A percentile compares a stretch with the other conserved stretches of the same genome.
Evolutionary conservation across 23 red algal species (phyloP).

Genomic region (Chondrus crispus): DNA sequence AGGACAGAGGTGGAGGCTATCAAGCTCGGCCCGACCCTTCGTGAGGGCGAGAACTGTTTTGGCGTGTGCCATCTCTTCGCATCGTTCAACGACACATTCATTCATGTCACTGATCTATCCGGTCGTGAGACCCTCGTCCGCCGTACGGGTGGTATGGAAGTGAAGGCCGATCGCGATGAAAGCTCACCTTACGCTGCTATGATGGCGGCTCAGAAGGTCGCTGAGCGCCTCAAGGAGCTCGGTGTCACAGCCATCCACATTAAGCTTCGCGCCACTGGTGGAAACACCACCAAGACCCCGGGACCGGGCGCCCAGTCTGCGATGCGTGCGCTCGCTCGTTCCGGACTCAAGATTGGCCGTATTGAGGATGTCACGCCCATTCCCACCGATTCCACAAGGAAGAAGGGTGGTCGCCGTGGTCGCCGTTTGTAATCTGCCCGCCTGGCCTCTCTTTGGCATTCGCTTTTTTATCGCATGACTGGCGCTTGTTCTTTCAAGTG

Average conservation of each 20-base stretch:
- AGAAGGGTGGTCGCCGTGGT: slow-evolving; percentile 98
- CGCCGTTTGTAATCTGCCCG: slow-evolving; percentile 68
- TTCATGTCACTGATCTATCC: slow-evolving; percentile 99
- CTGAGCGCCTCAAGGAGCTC: slow-evolving; percentile 96
- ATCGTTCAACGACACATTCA: slow-evolving; percentile 99
- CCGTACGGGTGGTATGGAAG: slow-evolving; percentile 99
- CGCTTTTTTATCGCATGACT: not conserved
- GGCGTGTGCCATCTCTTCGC: slow-evolving; percentile 96
- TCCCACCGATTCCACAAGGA: slow-evolving; percentile 93
- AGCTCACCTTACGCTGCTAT: slow-evolving; percentile 99
- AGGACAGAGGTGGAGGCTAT: slow-evolving; percentile 49
- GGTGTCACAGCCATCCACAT: slow-evolving; percentile 99
- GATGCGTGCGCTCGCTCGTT: slow-evolving; percentile 97
- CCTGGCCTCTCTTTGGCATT: slow-evolving; percentile 50
- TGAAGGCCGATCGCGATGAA: slow-evolving; percentile 99
- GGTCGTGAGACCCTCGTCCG: slow-evolving; percentile 96
- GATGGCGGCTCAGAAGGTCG: slow-evolving; percentile 98
- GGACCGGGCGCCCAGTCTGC: slow-evolving; percentile 93
- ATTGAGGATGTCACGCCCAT: slow-evolving; percentile 99
- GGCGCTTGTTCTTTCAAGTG: no score
- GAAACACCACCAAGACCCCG: slow-evolving; percentile 86
- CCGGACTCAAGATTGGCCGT: slow-evolving; percentile 96
- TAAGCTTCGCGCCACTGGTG: slow-evolving; percentile 96
- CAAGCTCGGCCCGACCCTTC: slow-evolving; percentile 82
- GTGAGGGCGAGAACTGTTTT: slow-evolving; percentile 92